Evolutionary conservation across 169 alveolate genomes (phyloP).

Genomic region (Miamiensis avidus): DNA sequence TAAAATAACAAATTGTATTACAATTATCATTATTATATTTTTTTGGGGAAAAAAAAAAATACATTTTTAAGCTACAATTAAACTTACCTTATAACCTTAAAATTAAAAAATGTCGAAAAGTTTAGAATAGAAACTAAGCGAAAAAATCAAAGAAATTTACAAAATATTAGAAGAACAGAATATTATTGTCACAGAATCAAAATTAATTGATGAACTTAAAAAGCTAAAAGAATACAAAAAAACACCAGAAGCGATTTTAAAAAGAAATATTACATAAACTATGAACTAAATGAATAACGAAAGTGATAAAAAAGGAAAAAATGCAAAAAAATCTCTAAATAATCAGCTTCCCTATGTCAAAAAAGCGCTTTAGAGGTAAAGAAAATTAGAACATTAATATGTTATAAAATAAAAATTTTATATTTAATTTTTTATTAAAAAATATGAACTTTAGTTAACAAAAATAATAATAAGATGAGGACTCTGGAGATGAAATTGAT

Average conservation of each 20-base stretch:
- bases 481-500: not conserved
- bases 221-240: no score
- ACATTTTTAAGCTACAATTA: no score
- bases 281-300: not conserved
- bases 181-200: not conserved
- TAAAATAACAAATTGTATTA: no score
- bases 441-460: no score
- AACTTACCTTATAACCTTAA: no score
- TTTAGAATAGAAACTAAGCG: not conserved
- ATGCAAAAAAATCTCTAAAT: not conserved
- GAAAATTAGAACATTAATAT: not conserved
- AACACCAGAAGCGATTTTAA: not conserved
- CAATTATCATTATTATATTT: no score
- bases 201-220: not conserved
- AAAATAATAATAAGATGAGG: not conserved
- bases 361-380: not conserved
- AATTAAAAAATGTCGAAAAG: not conserved
- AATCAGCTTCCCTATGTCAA: not conserved
- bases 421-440: no score
- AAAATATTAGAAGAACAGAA: not conserved
- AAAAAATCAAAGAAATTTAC: not conserved
- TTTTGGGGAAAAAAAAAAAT: no score
- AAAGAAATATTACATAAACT: no score
- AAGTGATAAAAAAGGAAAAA: no score
- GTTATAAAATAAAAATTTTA: no score